Base-by-base conservation (phyloP, 75 land plant genomes). In the Chamaecyparis obtusa region DNA sequence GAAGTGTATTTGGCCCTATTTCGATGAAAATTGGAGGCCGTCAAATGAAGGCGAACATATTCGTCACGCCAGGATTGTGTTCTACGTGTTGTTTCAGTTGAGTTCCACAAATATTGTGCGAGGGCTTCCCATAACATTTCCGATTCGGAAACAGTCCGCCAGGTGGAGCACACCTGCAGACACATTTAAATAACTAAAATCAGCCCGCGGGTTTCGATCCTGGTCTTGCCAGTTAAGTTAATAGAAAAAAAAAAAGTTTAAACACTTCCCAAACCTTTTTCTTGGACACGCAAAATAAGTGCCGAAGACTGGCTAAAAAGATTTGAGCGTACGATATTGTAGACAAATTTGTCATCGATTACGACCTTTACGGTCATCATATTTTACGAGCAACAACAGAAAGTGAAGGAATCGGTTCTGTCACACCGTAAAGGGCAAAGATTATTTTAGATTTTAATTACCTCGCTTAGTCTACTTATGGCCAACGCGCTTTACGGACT, bases 101-200 rank as follows among this genome's bases (percentile, higher is more conserved):
- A 88, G 57, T 37, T 49, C 96, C 96, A 95, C 2, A 95, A 78
- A 0, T 83, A 85, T 41, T 64, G 37, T 30, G 89, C 85, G 10
- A 93, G 87, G 37, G 55, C 82, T 60, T 85, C 83, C 96, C 95
- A 95, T 4, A 95, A 90, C 2, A 87, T 54, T 83, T 93, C 93
- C 0, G 96, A 95, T 5, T 88, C 57, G 5, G 92, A 95, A 0
- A 95, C 86, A 0, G 87, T 87, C 39, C 93, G 87, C 96, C 96
- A 95, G 67, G 90, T 89, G 44, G 93, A 89, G 85, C 94, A 93
- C 1, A 95, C 96, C 95, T 93, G 92, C 43, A 36, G 35, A 43
- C 39, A 82, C 19, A 27, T 24, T 27, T 82, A 27, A 55, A 81
- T 55, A 80, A 44, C 83, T 39, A 80, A 17, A 41, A 80, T 80